Conservation (phyloP, 495 filamentous ascomycete genomes). For the Melanomma pulvis-pyrius region DNA sequence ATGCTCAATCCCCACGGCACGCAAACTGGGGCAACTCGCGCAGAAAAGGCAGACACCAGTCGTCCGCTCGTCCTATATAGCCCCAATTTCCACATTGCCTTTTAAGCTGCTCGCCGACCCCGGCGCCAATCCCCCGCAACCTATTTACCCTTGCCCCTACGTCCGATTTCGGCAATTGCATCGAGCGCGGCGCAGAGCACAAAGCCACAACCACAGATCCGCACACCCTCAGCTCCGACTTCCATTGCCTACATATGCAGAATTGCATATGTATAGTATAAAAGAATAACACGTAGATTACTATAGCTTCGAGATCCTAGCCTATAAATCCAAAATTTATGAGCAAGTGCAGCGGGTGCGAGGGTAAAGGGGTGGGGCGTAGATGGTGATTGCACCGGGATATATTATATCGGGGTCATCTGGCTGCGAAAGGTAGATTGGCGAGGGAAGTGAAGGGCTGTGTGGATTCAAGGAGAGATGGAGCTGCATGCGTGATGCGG, state of each 20-base stretch:
- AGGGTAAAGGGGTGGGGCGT: neutral
- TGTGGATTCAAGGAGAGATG: neutral
- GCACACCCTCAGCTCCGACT: neutral
- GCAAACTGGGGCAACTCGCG: no score
- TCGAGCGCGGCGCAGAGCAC: neutral
- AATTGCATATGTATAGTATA: constrained; percentile 13
- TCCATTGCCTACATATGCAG: neutral
- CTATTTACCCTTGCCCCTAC: constrained; percentile 12
- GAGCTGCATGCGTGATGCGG: neutral
- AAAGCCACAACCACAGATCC: neutral
- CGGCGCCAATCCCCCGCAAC: constrained; percentile 10
- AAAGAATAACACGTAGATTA: constrained; percentile 21
- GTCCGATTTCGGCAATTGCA: neutral
- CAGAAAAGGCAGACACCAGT: no score
- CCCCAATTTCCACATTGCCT: no score
- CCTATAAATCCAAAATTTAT: constrained; percentile 14
- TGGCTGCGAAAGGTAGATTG: neutral
- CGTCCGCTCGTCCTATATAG: no score
- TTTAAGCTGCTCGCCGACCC: neutral
- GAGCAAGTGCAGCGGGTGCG: constrained; percentile 5
- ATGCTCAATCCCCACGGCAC: no score
- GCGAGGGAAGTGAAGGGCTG: neutral
- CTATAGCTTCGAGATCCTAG: constrained; percentile 14
- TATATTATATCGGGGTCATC: no score
- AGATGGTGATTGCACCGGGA: no score